Evolutionary conservation across 176 grass and related monocot species (phyloP).

Genomic region (Neostapfia colusana): DNA sequence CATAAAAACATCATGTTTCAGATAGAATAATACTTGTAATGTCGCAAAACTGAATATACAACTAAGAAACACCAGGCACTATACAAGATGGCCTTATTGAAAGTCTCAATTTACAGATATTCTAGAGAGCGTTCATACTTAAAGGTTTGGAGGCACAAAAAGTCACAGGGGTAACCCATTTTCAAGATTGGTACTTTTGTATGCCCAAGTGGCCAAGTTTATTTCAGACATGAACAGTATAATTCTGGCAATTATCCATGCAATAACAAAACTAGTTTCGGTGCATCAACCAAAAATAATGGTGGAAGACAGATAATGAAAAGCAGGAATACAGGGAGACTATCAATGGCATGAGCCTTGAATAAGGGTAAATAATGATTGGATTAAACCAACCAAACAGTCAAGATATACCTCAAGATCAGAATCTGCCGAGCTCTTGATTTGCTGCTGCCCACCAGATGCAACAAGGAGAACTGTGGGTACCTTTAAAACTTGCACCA

Average conservation of each 20-base stretch:
- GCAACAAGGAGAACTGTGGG: conserved; percentile 62
- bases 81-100: neutral
- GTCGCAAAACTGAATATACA: neutral
- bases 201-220: neutral
- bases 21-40: neutral
- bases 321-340: conserved; percentile 9
- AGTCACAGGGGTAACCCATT: neutral
- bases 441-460: conserved; percentile 43
- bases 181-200: neutral
- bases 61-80: neutral
- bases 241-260: conserved; percentile 2
- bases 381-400: neutral
- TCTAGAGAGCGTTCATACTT: neutral
- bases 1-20: neutral
- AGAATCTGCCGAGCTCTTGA: conserved; percentile 45
- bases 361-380: neutral
- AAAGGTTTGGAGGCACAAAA: conserved; percentile 3
- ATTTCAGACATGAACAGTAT: neutral
- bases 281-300: neutral
- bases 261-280: neutral
- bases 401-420: conserved; percentile 66
- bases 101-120: neutral
- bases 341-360: neutral
- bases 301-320: neutral
- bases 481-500: conserved; percentile 62